Evolutionary conservation across 805 yeast genomes (phyloP).

Genomic region (Isabelozyma rhagii): DNA sequence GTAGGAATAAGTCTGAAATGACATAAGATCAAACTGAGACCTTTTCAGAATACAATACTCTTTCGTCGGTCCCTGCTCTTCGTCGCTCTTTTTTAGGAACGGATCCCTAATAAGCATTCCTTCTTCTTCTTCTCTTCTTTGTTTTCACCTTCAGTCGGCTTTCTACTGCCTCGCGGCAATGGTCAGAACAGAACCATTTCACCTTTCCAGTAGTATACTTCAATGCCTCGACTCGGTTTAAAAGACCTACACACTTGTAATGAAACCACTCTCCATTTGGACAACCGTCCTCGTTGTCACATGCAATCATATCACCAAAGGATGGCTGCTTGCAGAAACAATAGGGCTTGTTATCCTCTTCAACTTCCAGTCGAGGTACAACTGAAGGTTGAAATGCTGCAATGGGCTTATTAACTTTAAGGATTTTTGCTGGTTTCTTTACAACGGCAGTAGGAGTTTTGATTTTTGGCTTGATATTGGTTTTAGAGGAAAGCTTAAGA

Average conservation of each 20-base stretch:
- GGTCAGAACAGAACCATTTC: slow-evolving; percentile 40
- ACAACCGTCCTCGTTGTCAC: slow-evolving; percentile 61
- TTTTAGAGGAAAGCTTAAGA: slow-evolving; percentile 6
- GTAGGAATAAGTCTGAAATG: neutral
- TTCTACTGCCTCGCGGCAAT: slow-evolving; percentile 20
- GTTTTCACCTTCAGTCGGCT: slow-evolving; percentile 7
- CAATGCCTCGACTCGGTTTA: slow-evolving; percentile 35
- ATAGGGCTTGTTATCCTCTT: slow-evolving; percentile 40
- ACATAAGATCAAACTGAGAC: neutral
- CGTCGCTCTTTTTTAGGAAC: too few species aligned
- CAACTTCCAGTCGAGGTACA: slow-evolving; percentile 1
- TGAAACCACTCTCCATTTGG: slow-evolving; percentile 48
- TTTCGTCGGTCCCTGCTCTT: too few species aligned
- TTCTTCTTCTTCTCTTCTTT: slow-evolving; percentile 9
- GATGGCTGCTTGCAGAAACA: slow-evolving; percentile 94
- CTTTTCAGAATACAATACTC: neutral
- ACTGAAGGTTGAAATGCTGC: neutral
- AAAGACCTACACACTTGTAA: slow-evolving; percentile 42
- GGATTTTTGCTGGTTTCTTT: neutral
- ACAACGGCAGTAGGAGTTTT: neutral
- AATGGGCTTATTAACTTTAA: neutral
- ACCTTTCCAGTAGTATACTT: slow-evolving; percentile 30
- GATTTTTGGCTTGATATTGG: neutral
- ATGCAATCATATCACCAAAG: slow-evolving; percentile 94
- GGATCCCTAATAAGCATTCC: neutral